Evolutionary conservation across 2,329 filamentous ascomycete genomes (phyloP), one percentile per base, ranked within the genome.

Genomic region (Botrytis medusae): DNA sequence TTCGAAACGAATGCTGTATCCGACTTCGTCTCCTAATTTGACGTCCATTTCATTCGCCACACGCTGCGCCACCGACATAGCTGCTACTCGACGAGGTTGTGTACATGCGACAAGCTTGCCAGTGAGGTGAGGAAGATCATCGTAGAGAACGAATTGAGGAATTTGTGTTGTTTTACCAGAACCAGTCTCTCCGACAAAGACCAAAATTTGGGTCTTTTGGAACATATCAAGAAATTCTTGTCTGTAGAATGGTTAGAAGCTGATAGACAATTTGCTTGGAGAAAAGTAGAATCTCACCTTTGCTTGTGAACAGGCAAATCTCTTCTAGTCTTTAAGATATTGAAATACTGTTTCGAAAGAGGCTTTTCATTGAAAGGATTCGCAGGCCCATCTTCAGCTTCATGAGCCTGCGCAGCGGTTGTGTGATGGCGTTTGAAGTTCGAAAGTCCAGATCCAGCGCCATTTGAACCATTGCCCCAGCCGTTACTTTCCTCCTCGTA

Each of bases 161-260:
- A 99, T 98, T 86, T 99, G 96, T 0, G 96, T 99, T 7, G 96
- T 99, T 86, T 99, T 99, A 85, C 96, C 96, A 77, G 96, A 99
- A 89, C 97, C 96, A 14, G 96, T 99, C 87, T 99, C 96, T 85
- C 96, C 96, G 77, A 99, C 96, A 80, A 99, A 98, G 79, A 99
- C 96, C 75, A 99, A 90, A 78, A 99, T 98, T 84, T 99, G 96
- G 37, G 91, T 93, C 79, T 92, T 90, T 80, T 99, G 97, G 84
- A 97, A 99, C 80, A 97, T 89, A 81, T 95, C 86, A 74, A 99
- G 88, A 81, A 99, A 99, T 82, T 99, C 96, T 83, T 96, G 90
- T 83, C 93, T 93, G 37, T 46, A 67, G 34, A 51, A 32, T 10
- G 64, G 63, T 81, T 73, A 81, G 77, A 22, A 65, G 34, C 14